phyloP scores from a whole-genome alignment of 2,329 filamentous ascomycete species.

The Fusarium staphyleae region DNA sequence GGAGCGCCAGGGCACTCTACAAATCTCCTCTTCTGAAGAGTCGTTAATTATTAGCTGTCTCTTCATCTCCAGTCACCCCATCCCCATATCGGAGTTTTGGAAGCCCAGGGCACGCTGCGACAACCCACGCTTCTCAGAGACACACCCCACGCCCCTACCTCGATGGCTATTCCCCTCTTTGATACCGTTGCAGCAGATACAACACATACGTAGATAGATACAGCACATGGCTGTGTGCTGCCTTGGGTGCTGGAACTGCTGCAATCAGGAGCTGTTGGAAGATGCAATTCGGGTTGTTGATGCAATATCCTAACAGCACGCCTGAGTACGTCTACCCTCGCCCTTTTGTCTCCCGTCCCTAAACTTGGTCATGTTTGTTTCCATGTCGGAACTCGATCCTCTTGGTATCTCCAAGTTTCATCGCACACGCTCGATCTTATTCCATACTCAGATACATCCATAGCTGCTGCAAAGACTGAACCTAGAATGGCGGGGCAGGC shows the following conservation, averaged over 20 bases:
- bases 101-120: slow-evolving; percentile 17
- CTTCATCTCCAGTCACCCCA: slow-evolving; percentile 11
- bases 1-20: slow-evolving; percentile 5
- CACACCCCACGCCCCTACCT: slow-evolving; percentile 33
- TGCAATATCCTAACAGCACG: slow-evolving; percentile 16
- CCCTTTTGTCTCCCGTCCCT: slow-evolving; percentile 1
- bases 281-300: background rate
- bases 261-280: slow-evolving; percentile 12
- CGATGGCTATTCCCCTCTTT: slow-evolving; percentile 18
- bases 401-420: slow-evolving; percentile 1
- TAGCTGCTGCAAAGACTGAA: background rate
- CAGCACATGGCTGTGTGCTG: slow-evolving; percentile 12
- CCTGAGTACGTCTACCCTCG: background rate
- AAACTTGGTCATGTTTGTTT: background rate
- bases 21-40: slow-evolving; percentile 6
- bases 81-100: slow-evolving; percentile 23
- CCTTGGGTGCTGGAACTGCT: slow-evolving; percentile 8
- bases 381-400: too few relatives aligned
- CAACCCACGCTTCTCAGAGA: slow-evolving; percentile 34
- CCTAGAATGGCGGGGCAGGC: slow-evolving; percentile 8
- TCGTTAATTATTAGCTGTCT: slow-evolving; percentile 17
- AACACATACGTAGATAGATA: slow-evolving; percentile 11
- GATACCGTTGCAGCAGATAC: too few relatives aligned
- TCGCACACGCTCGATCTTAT: background rate
- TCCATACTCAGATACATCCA: background rate